Base-by-base conservation (phyloP, 768 basidiomycete genomes). In the Hypholoma fasciculare region DNA sequence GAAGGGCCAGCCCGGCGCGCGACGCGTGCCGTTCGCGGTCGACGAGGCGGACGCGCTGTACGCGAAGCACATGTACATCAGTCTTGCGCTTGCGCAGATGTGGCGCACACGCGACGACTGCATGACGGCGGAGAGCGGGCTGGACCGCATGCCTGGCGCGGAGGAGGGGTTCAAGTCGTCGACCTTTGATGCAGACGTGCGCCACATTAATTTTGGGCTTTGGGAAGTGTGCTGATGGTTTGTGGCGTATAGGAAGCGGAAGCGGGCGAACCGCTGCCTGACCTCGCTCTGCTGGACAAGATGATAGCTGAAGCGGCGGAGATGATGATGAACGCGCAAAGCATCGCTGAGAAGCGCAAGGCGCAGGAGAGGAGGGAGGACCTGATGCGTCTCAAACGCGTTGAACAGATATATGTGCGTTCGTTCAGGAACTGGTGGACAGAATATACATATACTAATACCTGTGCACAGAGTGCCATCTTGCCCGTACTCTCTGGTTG, bases 71-170 rank as follows among this genome's bases (percentile, higher is more conserved):
- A 89, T 96, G 86, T 89, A 97, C 67, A 81, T 98, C 58, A 90
- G 92, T 49, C 77, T 96, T 51, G 84, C 94, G 20, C 75, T 98
- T 16, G 86, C 86, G 76, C 97, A 99, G 76, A 93, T 96, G 86
- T 98, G 94, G 93, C 82, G 89, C 69, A 91, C 94, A 16, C 81
- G 97, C 63, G 96, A 98, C 71, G 96, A 98, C 67, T 98, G 90
- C 67, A 92, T 97, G 82, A 88, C 89, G 1, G 85, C 87, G 48
- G 97, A 99, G 75, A 94, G 94, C 67, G 97, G 97, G 12, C 72
- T 97, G 59, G 90, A 94, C 19, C 82, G 83, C 63, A 81, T 92
- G 77, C 88, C 89, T 13, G 89, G 89, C 30, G 75, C 82, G 37
- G 88, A 87, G 61, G 82, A 76, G 17, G 79, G 84, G 47, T 73